Evolutionary conservation across 1,139 yeast species (phyloP), one percentile per base, ranked within the genome.

Genomic region (Candida glucosophila): DNA sequence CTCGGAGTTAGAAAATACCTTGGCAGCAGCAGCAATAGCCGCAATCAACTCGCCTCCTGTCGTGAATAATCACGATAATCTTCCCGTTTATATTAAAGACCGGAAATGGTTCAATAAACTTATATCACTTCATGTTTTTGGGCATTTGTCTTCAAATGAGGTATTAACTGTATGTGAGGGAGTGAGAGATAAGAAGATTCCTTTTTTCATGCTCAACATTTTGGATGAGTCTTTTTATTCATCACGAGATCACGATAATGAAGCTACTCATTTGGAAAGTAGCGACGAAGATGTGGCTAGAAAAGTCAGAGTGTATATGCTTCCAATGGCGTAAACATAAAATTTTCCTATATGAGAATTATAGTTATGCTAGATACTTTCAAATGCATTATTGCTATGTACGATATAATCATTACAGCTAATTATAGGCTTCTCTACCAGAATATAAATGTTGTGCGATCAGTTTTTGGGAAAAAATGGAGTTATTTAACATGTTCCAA

Each of bases 61-160:
- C 3, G 39, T 43, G 5, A 46, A 41, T 22, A 49, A 47, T 3
- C 40, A 44, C 12, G 47, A 44, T 11, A 32, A 44, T 4, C 37
- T 43, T 9, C 34, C 36, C 19, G 43, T 43, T 22, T 59, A 59
- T 32, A 49, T 56, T 14, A 58, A 56, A 26, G 66, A 59, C 29
- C 43, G 64, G n/a, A 52, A 55, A 26, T 59, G 67, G 65, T 58
- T 58, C 35, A 56, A 50, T 30, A 55, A 49, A 28, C 44, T 58
- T 24, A 44, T 59, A 13, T 37, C 44, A 4, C 39, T 58, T 20
- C 51, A 52, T 32, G 61, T 56, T 18, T 36, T 41, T 4, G 52
- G 52, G 3, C 47, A 43, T 22, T 35, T 59, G 4, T 43, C 49
- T 4, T 46, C 52, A 2, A 48, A 48, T 19, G 67, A 59, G 16